Conservation (phyloP, 163 green algal genomes). For the Volvox carteri region DNA sequence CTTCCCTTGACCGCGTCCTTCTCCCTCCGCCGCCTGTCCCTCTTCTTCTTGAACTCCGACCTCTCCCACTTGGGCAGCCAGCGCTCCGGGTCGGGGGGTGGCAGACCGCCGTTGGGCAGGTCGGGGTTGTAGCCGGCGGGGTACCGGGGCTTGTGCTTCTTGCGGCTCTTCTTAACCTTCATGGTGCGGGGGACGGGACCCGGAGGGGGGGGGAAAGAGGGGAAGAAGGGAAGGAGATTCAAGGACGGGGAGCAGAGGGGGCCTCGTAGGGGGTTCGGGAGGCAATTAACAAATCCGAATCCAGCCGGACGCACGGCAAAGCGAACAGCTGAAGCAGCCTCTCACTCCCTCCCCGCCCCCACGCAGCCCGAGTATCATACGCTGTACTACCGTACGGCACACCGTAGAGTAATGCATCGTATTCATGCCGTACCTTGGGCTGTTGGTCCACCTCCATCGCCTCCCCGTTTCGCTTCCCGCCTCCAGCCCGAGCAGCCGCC, state of each 20-base stretch:
- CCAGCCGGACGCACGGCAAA: too few species aligned
- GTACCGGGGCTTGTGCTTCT: conserved; percentile 83
- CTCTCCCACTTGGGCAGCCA: conserved; percentile 98
- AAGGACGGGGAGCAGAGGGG: too few species aligned
- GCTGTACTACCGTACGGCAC: too few species aligned
- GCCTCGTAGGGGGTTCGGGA: too few species aligned
- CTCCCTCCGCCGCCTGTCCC: conserved; percentile 58
- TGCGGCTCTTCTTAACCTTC: conserved; percentile 75
- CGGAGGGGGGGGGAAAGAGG: too few species aligned
- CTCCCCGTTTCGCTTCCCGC: conserved; percentile 37
- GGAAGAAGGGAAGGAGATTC: too few species aligned
- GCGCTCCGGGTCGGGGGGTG: conserved; percentile 93
- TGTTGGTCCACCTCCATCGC: conserved; percentile 54
- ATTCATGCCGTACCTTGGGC: conserved; percentile 63
- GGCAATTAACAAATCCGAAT: too few species aligned
- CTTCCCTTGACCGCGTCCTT: conserved; percentile 78
- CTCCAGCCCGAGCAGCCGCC: conserved; percentile 59
- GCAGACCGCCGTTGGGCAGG: conserved; percentile 80
- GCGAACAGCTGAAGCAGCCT: too few species aligned
- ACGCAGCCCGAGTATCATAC: too few species aligned
- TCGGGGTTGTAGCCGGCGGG: conserved; percentile 94
- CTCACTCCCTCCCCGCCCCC: too few species aligned
- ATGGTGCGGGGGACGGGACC: neutral
- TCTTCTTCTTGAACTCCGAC: conserved; percentile 88
- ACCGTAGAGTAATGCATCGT: too few species aligned